Conservation (phyloP, 306 rosid genomes). For the Fagus sylvatica region DNA sequence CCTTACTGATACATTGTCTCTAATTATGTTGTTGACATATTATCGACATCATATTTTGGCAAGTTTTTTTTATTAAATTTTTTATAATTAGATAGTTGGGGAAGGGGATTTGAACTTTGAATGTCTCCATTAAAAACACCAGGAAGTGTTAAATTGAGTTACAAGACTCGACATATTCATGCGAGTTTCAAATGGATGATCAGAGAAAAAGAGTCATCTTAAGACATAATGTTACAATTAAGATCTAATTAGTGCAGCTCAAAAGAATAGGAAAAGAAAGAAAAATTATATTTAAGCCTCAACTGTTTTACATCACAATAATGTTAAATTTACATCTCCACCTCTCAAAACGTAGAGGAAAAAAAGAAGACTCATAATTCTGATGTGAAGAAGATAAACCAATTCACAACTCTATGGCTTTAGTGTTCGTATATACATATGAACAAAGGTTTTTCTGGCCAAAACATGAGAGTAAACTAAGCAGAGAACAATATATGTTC, state of each 20-base stretch:
- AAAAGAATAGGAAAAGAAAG: not conserved
- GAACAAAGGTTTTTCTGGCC: not conserved
- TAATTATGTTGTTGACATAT: no score
- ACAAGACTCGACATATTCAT: not conserved
- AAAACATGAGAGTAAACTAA: not conserved
- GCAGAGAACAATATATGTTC: constrained; percentile 7
- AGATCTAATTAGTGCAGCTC: not conserved
- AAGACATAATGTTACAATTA: not conserved
- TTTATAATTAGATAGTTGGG: no score
- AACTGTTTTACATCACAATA: not conserved
- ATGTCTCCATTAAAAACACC: no score
- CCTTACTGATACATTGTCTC: no score
- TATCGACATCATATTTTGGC: no score
- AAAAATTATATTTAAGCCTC: constrained; percentile 4
- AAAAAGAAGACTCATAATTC: not conserved
- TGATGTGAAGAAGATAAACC: not conserved
- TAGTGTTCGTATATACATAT: constrained; percentile 11
- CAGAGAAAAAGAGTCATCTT: not conserved
- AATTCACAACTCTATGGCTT: constrained; percentile 2
- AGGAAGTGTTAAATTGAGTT: no score
- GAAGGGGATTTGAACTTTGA: no score
- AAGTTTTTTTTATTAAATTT: no score
- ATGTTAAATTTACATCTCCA: not conserved
- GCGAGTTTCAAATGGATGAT: not conserved
- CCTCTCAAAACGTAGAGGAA: constrained; percentile 4